These are phyloP conservation scores for Daphne laureola DNA, from an alignment of 441 rosid genomes.

Conservation along the genomic window DNA sequence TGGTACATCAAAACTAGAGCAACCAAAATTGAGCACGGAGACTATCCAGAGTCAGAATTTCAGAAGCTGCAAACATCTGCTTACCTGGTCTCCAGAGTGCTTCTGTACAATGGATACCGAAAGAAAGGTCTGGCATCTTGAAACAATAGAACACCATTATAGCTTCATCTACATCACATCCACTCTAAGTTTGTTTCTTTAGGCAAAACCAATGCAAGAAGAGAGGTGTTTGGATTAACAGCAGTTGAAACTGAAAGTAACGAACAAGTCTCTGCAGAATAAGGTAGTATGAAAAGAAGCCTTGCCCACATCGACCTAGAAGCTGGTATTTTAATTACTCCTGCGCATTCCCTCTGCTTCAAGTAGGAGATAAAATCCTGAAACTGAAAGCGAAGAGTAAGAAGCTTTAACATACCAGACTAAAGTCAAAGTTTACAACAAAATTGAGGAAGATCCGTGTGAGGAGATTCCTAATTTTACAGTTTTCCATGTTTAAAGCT, in stretches of 20 bases:
- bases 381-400: conserved; percentile 41
- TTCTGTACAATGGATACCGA: too few species aligned
- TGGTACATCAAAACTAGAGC: too few species aligned
- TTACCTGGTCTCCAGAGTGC: too few species aligned
- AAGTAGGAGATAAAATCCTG: conserved; percentile 85
- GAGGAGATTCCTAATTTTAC: too few species aligned
- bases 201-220: conserved; percentile 79
- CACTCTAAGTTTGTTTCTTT: conserved; percentile 72
- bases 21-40: too few species aligned
- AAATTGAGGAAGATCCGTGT: too few species aligned
- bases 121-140: not conserved
- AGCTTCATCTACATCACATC: conserved; percentile 24
- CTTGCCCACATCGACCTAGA: conserved; percentile 73
- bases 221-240: conserved; percentile 43
- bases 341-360: conserved; percentile 94
- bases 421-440: too few species aligned
- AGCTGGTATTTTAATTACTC: conserved; percentile 87
- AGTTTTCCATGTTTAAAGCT: too few species aligned
- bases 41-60: too few species aligned
- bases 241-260: conserved; percentile 59
- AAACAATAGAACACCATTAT: not conserved
- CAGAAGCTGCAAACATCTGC: too few species aligned
- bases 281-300: conserved; percentile 86
- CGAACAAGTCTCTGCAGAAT: conserved; percentile 65
- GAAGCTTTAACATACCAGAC: too few species aligned